Conservation (phyloP, 2,329 filamentous ascomycete genomes). For the Stemphylium vesicarium region DNA sequence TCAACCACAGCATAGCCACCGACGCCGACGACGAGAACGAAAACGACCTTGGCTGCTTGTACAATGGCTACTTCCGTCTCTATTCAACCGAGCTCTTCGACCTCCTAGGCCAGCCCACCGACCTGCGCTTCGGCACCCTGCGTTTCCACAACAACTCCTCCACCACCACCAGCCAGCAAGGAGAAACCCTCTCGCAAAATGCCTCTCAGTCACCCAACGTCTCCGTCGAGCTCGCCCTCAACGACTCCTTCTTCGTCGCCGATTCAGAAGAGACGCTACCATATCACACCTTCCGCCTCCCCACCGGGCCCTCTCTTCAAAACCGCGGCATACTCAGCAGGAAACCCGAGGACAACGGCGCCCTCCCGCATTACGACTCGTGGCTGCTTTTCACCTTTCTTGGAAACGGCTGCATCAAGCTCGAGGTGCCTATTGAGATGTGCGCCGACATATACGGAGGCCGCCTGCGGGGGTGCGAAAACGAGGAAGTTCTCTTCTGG, state of each 20-base stretch:
- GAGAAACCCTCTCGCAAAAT: background rate
- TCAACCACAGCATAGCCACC: conserved; percentile 4
- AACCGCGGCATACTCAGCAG: conserved; percentile 45
- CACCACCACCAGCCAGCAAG: background rate
- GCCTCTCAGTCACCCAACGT: conserved; percentile 17
- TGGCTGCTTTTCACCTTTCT: conserved; percentile 49
- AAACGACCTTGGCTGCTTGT: conserved; percentile 29
- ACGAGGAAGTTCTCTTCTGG: conserved; percentile 46
- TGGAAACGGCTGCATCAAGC: conserved; percentile 43
- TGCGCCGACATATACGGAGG: conserved; percentile 45
- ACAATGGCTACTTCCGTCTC: conserved; percentile 46
- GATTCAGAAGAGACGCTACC: conserved; percentile 45
- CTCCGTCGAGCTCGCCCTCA: conserved; percentile 42
- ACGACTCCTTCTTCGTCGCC: conserved; percentile 43
- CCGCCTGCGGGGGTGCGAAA: conserved; percentile 37
- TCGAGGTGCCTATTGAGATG: conserved; percentile 47
- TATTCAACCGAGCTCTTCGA: conserved; percentile 47
- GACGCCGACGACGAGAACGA: conserved; percentile 8
- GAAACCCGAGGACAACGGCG: conserved; percentile 36
- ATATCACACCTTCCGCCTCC: conserved; percentile 44
- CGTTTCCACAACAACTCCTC: conserved; percentile 30
- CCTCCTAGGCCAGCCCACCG: conserved; percentile 42
- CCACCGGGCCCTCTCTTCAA: conserved; percentile 38
- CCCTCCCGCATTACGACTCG: conserved; percentile 44
- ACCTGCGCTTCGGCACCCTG: conserved; percentile 45